A percentile compares a stretch with the other conserved stretches of the same genome.
These are phyloP conservation scores for Filosporella fistucella DNA, from an alignment of 495 filamentous ascomycete genomes.

Conservation along the genomic window DNA sequence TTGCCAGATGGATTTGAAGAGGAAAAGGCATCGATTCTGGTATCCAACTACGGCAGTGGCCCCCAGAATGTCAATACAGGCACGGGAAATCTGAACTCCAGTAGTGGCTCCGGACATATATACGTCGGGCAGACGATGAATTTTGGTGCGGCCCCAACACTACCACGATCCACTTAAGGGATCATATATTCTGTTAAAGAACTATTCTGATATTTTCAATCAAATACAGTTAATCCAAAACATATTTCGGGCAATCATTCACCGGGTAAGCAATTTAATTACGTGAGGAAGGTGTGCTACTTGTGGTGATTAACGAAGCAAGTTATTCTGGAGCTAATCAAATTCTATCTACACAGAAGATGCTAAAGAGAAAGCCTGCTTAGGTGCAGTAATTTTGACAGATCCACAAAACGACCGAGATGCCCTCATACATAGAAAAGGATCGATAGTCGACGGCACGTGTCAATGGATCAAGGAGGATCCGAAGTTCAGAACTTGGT, in stretches of 20 bases:
- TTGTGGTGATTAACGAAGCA: too few species aligned
- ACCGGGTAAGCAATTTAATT: too few species aligned
- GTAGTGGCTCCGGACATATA: slow-evolving; percentile 1
- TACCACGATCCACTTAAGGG: too few species aligned
- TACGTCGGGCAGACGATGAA: slow-evolving; percentile 4
- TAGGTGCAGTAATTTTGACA: slow-evolving; percentile 21
- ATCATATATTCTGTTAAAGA: too few species aligned
- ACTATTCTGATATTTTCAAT: too few species aligned
- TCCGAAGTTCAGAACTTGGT: slow-evolving; percentile 33
- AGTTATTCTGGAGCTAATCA: too few species aligned
- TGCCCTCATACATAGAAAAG: slow-evolving; percentile 28
- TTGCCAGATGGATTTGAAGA: slow-evolving; percentile 15
- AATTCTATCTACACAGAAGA: too few species aligned
- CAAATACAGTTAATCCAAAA: too few species aligned
- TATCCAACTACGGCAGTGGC: slow-evolving; percentile 15
- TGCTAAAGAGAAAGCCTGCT: too few species aligned
- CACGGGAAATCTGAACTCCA: slow-evolving; percentile 5
- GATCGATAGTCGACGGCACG: slow-evolving; percentile 31
- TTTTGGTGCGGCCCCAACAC: too few species aligned
- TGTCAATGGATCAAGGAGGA: slow-evolving; percentile 44
- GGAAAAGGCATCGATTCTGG: background rate
- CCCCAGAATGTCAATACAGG: slow-evolving; percentile 11
- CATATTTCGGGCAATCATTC: too few species aligned
- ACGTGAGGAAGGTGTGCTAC: too few species aligned
- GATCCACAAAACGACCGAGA: slow-evolving; percentile 31